phyloP scores from a whole-genome alignment of 2,329 filamentous ascomycete species.

The Xylaria sp. region DNA sequence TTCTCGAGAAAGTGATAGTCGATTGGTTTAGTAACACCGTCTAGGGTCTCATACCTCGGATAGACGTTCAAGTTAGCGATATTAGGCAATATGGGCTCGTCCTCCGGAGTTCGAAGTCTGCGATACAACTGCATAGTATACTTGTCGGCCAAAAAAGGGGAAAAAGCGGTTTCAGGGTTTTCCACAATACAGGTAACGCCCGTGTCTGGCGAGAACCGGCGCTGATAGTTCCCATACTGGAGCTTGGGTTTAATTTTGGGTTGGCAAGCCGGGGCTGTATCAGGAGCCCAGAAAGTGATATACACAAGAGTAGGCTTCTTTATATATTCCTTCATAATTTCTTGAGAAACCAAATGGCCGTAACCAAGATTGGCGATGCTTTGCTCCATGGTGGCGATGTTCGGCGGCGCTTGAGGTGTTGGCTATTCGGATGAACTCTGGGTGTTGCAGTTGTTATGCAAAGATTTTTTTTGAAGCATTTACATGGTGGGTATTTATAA shows the following conservation, averaged over 20 bases:
- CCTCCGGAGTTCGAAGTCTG: not conserved
- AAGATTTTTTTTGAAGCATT: not conserved
- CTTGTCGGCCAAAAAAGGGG: constrained; percentile 1
- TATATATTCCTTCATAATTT: constrained; percentile 2
- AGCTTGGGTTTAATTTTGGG: not conserved
- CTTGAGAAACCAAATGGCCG: not conserved
- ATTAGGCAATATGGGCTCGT: too few species aligned
- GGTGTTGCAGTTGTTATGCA: not conserved
- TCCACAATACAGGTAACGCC: not conserved
- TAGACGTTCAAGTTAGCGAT: not conserved
- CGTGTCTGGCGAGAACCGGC: too few species aligned
- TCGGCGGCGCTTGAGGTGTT: not conserved
- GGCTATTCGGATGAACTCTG: not conserved
- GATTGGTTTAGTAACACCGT: not conserved
- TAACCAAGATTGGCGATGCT: not conserved
- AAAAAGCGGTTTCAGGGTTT: constrained; percentile 16
- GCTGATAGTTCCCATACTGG: not conserved
- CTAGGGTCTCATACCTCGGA: not conserved
- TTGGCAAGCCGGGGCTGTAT: not conserved
- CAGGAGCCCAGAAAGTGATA: constrained; percentile 10
- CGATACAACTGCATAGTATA: not conserved
- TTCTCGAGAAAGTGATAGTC: constrained; percentile 26
- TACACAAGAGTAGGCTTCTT: constrained; percentile 20
- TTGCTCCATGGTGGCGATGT: not conserved
- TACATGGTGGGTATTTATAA: not conserved